phyloP scores from a whole-genome alignment of 2,329 filamentous ascomycete genomes.

The Plectosphaerella sp. region DNA sequence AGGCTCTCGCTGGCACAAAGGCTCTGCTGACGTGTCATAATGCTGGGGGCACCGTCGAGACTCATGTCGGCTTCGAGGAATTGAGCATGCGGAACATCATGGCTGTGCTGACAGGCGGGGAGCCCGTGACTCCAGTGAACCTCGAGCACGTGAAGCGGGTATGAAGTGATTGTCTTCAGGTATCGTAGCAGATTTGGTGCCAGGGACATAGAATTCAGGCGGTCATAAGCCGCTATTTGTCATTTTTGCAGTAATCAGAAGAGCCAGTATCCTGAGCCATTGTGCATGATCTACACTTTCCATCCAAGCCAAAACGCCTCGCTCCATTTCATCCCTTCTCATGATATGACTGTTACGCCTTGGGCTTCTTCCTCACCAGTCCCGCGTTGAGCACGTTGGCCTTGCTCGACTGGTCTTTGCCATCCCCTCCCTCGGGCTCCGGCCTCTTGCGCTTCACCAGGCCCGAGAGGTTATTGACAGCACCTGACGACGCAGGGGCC shows the following conservation, averaged over 20 bases:
- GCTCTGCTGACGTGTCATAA: constrained; percentile 64
- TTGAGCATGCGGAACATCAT: constrained; percentile 64
- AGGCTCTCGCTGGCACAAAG: constrained; percentile 31
- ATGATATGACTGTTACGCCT: constrained; percentile 22
- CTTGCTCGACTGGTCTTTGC: constrained; percentile 8
- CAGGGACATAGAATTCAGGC: too few species aligned
- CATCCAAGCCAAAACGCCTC: neutral
- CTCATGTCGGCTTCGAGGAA: constrained; percentile 62
- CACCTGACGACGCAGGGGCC: constrained; percentile 6
- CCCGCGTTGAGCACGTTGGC: constrained; percentile 45
- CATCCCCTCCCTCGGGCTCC: constrained; percentile 13
- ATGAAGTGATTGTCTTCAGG: neutral
- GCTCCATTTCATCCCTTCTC: too few species aligned
- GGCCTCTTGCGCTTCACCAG: constrained; percentile 44
- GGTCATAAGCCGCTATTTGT: too few species aligned
- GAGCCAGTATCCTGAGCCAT: constrained; percentile 31
- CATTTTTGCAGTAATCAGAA: too few species aligned
- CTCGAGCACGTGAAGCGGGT: constrained; percentile 38
- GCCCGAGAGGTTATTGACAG: constrained; percentile 43
- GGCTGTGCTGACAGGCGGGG: constrained; percentile 46
- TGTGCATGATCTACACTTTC: neutral
- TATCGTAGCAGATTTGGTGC: too few species aligned
- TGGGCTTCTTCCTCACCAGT: constrained; percentile 55
- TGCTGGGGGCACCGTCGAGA: constrained; percentile 62
- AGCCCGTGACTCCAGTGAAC: constrained; percentile 60